phyloP scores from a whole-genome alignment of 148 eudicot species.

The Salicornia ramosissima region DNA sequence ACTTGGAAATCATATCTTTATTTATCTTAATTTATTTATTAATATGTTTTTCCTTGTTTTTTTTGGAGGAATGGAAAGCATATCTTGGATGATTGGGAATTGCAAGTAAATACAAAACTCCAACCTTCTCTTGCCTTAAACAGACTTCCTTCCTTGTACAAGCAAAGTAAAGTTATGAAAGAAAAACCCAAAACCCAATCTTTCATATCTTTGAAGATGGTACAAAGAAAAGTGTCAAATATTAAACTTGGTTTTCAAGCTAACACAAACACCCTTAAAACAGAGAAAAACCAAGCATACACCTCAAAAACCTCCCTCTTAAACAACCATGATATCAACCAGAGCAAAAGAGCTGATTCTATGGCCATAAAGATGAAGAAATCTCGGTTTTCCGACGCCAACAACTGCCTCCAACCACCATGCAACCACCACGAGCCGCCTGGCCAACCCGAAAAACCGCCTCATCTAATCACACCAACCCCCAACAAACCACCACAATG shows the following conservation, averaged over 20 bases:
- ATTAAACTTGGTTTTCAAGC: conserved; percentile 47
- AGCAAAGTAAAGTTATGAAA: conserved; percentile 16
- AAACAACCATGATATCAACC: conserved; percentile 28
- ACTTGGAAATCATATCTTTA: background rate
- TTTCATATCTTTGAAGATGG: conserved; percentile 50
- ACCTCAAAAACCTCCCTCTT: conserved; percentile 37
- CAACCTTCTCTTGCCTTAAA: conserved; percentile 19
- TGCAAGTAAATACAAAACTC: conserved; percentile 10
- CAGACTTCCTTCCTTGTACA: conserved; percentile 1
- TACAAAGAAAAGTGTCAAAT: conserved; percentile 63
- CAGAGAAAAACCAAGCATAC: conserved; percentile 27
- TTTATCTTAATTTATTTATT: background rate
- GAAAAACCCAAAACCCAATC: conserved; percentile 25
- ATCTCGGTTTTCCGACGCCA: conserved; percentile 43
- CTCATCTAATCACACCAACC: conserved; percentile 21
- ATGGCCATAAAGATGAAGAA: conserved; percentile 62
- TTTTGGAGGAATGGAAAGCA: background rate
- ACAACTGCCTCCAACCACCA: conserved; percentile 18
- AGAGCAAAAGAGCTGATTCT: conserved; percentile 41
- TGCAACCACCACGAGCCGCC: conserved; percentile 18
- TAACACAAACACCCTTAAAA: conserved; percentile 29
- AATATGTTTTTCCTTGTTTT: background rate
- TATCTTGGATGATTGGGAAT: conserved; percentile 8
- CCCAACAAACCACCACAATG: conserved; percentile 26
- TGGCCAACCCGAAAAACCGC: conserved; percentile 34